Conservation (phyloP, 2,329 filamentous ascomycete species). For the Trichoderma sp. region DNA sequence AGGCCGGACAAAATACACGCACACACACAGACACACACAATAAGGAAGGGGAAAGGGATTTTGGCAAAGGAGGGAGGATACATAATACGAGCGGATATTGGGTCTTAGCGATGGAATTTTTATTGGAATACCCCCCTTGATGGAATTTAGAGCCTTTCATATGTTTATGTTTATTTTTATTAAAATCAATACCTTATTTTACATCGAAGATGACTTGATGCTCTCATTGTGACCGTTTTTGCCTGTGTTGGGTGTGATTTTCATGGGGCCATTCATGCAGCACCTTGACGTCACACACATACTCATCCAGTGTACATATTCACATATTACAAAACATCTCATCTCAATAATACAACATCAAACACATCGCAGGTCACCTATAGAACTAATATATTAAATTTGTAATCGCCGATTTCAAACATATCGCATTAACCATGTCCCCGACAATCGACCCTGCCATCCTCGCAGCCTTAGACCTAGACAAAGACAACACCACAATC, state of each 20-base stretch:
- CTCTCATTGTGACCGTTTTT: not conserved
- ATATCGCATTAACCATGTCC: conserved; percentile 34
- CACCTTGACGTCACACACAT: conserved; percentile 11
- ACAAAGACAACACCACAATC: conserved; percentile 54
- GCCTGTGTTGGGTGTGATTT: not conserved
- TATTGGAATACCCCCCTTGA: conserved; percentile 6
- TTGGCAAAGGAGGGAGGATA: not conserved
- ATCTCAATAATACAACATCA: not conserved
- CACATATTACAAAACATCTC: not conserved
- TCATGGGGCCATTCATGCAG: not conserved
- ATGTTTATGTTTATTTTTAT: not conserved
- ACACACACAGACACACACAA: not conserved
- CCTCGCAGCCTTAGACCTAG: conserved; percentile 57
- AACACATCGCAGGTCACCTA: not conserved
- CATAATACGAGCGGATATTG: not conserved
- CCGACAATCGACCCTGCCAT: conserved; percentile 61
- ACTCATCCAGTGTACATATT: not conserved
- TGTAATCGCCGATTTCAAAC: not conserved
- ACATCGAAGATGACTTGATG: not conserved
- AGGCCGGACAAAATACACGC: not conserved
- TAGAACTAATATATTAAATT: not conserved
- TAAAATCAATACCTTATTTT: not conserved
- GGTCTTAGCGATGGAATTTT: not conserved
- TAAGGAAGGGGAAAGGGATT: not conserved
- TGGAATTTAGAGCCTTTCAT: not conserved